phyloP scores from a whole-genome alignment of 2,329 filamentous ascomycete genomes.

The Penicillium oxalicum region DNA sequence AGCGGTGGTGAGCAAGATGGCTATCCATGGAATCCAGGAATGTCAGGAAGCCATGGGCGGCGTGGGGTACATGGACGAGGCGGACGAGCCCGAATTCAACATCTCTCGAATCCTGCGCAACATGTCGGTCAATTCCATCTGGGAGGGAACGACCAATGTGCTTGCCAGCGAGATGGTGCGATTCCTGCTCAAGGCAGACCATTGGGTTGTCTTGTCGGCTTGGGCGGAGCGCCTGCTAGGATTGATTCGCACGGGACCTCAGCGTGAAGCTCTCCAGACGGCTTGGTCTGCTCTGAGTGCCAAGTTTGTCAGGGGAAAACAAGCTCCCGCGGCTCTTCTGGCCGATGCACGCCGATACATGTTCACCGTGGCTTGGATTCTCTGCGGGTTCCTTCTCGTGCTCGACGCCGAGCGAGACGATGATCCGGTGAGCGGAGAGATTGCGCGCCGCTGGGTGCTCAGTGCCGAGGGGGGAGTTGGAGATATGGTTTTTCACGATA shows the following conservation, averaged over 20 bases:
- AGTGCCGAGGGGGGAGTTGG: constrained; percentile 27
- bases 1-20: constrained; percentile 32
- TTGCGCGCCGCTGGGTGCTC: constrained; percentile 36
- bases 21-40: constrained; percentile 29
- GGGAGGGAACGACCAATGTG: constrained; percentile 69
- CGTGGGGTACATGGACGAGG: constrained; percentile 37
- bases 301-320: constrained; percentile 12
- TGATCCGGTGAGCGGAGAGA: constrained; percentile 27
- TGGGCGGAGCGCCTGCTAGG: constrained; percentile 39
- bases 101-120: constrained; percentile 62
- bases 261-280: constrained; percentile 7
- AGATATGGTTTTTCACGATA: constrained; percentile 23
- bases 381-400: constrained; percentile 32
- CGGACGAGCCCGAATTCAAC: constrained; percentile 56
- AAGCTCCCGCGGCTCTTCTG: constrained; percentile 15
- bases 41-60: constrained; percentile 37
- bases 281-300: constrained; percentile 16
- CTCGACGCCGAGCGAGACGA: constrained; percentile 35
- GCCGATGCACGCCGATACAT: constrained; percentile 30
- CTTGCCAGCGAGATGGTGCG: constrained; percentile 51
- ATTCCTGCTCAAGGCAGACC: constrained; percentile 21
- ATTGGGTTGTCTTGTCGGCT: constrained; percentile 27
- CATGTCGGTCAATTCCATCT: constrained; percentile 52
- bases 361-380: constrained; percentile 34
- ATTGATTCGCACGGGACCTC: constrained; percentile 7